phyloP scores from a whole-genome alignment of 805 yeast genomes.

The Saccharomyces eubayanus region DNA sequence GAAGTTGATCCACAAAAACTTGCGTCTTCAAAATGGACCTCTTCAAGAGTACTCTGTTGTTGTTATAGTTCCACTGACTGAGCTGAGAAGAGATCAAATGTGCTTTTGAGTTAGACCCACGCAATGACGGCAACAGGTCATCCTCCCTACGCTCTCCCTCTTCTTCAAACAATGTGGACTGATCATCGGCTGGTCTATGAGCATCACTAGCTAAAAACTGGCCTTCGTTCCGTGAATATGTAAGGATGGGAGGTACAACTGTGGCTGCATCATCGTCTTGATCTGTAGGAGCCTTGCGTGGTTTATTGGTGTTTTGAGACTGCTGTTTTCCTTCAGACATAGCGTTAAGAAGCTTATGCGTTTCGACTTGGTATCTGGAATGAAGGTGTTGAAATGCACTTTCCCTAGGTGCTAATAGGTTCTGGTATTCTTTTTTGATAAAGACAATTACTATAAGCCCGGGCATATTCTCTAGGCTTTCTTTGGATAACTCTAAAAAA shows the following conservation, averaged over 20 bases:
- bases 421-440: neutral
- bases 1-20: constrained; percentile 43
- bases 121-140: neutral
- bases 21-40: constrained; percentile 49
- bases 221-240: neutral
- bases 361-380: neutral
- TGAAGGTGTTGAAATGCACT: neutral
- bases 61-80: constrained; percentile 70
- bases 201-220: neutral
- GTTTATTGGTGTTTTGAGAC: neutral
- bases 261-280: neutral
- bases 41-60: constrained; percentile 56
- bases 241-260: neutral
- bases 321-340: neutral
- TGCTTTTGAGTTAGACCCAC: neutral
- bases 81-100: constrained; percentile 32
- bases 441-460: neutral
- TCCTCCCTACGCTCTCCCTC: neutral
- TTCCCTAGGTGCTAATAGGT: neutral
- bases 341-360: neutral
- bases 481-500: neutral
- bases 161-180: neutral
- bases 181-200: neutral
- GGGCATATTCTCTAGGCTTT: neutral
- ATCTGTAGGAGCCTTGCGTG: neutral